Evolutionary conservation across 2,329 filamentous ascomycete species (phyloP), one percentile per base, ranked within the genome.

Genomic region (Penicillium sp.): DNA sequence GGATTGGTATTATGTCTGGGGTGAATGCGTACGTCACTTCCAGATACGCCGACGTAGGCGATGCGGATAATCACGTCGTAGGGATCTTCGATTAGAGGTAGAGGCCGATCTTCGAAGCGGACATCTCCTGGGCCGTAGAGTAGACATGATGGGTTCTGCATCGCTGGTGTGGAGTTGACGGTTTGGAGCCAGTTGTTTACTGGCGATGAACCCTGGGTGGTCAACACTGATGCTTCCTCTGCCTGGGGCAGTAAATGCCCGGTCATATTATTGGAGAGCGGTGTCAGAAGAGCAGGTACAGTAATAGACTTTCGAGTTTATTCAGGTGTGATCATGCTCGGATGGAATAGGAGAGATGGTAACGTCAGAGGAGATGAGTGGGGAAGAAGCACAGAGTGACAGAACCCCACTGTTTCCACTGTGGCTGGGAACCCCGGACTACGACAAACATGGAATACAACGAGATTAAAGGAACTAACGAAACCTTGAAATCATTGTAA

Each of bases 61-160:
- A 77, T 72, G n/a, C 69, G 68, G 7, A 76, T 61, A 24, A 76
- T 64, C 15, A 75, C 69, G 54, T 75, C 72, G 47, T 70, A 60
- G 0, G 66, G 62, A 10, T 70, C 59, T 6, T 61, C 49, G 4
- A 74, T 59, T 3, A 56, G 50, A 2, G 74, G 73, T 1, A 72
- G 56, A 0, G 69, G 66, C 6, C 54, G 62, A 44, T 75, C 68
- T 56, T 73, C 67, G 23, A 72, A 60, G 35, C 62, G 64, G 4
- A 69, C 70, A 32, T 67, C 63, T 15, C 65, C 61, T 0, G 73
- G 58, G 2, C 66, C 67, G 47, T 74, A 73, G 1, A 76, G 65
- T 2, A 75, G 60, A 41, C 72, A 69, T 0, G 72, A 73, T 2
- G 70, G 72, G 49, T 76, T 76, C 48, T 53, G 43, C 54, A 55